phyloP scores from a whole-genome alignment of 108 stramenopile species.

The Seminavis robusta region DNA sequence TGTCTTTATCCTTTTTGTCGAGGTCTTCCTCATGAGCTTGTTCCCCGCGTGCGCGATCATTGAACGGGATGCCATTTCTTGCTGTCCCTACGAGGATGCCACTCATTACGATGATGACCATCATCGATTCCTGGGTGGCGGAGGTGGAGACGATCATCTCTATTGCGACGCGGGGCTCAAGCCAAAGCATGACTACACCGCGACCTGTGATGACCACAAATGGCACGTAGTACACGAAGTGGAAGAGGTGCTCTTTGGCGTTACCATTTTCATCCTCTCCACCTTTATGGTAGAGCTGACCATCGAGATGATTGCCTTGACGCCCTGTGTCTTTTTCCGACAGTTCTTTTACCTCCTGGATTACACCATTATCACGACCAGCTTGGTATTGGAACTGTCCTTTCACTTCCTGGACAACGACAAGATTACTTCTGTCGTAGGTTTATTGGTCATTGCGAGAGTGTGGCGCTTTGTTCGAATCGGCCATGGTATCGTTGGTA shows the following conservation, averaged over 20 bases:
- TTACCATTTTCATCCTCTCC: constrained; percentile 29
- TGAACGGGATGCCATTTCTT: constrained; percentile 54
- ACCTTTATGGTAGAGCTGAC: constrained; percentile 32
- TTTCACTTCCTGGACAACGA: constrained; percentile 22
- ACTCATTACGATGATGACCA: not conserved
- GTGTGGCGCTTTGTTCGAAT: constrained; percentile 63
- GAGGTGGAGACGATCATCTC: not conserved
- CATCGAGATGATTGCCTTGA: constrained; percentile 32
- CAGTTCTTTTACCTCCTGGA: constrained; percentile 51
- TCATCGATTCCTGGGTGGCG: constrained; percentile 2
- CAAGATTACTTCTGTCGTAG: constrained; percentile 5
- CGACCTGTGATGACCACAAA: constrained; percentile 37
- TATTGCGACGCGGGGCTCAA: constrained; percentile 19
- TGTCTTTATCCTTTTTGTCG: constrained; percentile 50
- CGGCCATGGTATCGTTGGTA: constrained; percentile 56
- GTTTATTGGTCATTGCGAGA: constrained; percentile 34
- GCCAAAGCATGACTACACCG: constrained; percentile 4
- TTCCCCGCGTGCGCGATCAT: constrained; percentile 42
- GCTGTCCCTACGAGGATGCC: too few species aligned
- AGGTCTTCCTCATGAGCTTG: constrained; percentile 31
- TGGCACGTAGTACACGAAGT: constrained; percentile 26
- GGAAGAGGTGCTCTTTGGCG: constrained; percentile 26
- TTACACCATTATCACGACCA: constrained; percentile 37
- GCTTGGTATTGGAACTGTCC: constrained; percentile 32
- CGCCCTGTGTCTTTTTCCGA: constrained; percentile 32